Base-by-base conservation (phyloP, 306 rosid genomes). In the Inga laurina region DNA sequence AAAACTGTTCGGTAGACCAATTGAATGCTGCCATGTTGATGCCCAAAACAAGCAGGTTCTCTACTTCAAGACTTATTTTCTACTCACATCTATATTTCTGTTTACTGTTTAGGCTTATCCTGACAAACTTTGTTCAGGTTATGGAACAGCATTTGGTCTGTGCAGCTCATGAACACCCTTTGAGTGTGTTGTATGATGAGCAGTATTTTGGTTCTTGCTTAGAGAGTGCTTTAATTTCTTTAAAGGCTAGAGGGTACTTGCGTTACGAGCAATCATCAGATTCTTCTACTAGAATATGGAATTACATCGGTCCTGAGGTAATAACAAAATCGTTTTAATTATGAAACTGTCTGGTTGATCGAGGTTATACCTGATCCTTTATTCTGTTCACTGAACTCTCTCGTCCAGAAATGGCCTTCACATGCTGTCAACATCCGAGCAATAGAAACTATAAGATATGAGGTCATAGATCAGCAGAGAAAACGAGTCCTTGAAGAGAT, bases 21-120 rank as follows among this genome's bases (percentile, higher is more conserved):
- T 92, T 84, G 98, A 96, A 83, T 89, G 98, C 87, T 96, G 99
- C 87, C 97, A 91, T 81, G 81, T 91, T 83, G 98, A 93, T 85
- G 81, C 97, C 86, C 88, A 90, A 84, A 93, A 92, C 90, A 91
- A 90, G 81, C 91, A 92, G 99, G 99, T 92, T 85, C 74, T 76
- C 77, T 83, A 22, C 79, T 77, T 76, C 27, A 81, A 41, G 79
- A 27, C 73, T 67, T 15, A 24, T 65, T 84, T 82, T 75, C 70
- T 45, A 51, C 27, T 57, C 74, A 77, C 65, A 44, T 77, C 48
- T 82, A 8, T 70, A 67, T 79, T 21, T 19, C 72, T 81, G 21
- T 67, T 34, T 34, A 46, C 12, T 18, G 69, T 65, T 75, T 81
- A 59, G 78, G 83, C 81, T 87, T 81, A 75, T 75, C 45, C 48